These are phyloP conservation scores for Breynia disticha DNA, from an alignment of 441 rosid genomes.

Conservation along the genomic window DNA sequence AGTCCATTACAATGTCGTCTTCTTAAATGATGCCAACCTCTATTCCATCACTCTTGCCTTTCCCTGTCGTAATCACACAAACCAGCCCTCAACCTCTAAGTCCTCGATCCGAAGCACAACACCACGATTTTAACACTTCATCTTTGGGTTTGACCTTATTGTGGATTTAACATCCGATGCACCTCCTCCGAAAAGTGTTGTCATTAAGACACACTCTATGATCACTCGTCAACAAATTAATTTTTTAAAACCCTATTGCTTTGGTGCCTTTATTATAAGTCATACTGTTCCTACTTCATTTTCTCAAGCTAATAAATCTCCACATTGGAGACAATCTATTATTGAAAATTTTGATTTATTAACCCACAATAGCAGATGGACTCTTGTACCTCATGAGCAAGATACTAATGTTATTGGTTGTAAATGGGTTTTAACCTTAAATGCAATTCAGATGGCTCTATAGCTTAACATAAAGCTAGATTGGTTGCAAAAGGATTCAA, in stretches of 20 bases:
- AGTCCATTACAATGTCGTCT: background rate
- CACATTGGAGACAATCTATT: background rate
- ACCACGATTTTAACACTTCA: no score
- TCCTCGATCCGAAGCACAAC: no score
- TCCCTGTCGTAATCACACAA: no score
- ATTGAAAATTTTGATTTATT: no score
- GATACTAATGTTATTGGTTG: background rate
- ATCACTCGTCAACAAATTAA: no score
- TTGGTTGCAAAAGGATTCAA: background rate
- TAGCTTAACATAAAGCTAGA: background rate
- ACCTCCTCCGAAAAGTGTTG: no score
- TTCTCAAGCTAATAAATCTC: background rate
- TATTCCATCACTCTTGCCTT: background rate
- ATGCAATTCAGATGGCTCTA: background rate
- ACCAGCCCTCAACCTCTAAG: no score
- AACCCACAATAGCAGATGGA: background rate
- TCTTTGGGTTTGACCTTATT: no score
- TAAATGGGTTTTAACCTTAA: background rate
- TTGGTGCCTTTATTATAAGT: background rate
- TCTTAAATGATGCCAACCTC: background rate
- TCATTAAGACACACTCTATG: no score
- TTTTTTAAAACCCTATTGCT: background rate
- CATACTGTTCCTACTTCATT: background rate
- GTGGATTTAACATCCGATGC: no score
- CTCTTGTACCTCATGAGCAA: background rate